phyloP scores from a whole-genome alignment of 2,329 filamentous ascomycete species.

The Dothiorella sarmentorum region DNA sequence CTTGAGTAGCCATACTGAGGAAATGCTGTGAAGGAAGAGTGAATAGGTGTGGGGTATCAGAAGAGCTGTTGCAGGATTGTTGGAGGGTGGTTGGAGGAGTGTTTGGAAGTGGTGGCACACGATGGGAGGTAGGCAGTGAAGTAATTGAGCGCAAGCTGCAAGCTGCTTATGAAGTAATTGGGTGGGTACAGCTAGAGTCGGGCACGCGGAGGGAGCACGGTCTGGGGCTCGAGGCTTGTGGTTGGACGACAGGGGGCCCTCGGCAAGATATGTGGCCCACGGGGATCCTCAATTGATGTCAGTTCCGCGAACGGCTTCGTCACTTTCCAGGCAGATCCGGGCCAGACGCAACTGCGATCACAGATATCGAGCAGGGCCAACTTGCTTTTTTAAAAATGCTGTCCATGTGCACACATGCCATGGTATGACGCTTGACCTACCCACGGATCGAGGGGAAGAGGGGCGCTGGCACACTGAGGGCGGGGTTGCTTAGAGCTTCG shows the following conservation, averaged over 20 bases:
- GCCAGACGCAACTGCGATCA: neutral
- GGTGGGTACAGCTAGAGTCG: conserved; percentile 19
- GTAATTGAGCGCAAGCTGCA: conserved; percentile 1
- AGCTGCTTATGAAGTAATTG: conserved; percentile 17
- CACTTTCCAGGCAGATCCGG: conserved; percentile 5
- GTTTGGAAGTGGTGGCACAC: neutral
- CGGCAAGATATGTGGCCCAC: conserved; percentile 17
- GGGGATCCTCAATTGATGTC: conserved; percentile 19
- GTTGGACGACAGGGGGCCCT: conserved; percentile 12
- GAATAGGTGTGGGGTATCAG: conserved; percentile 2
- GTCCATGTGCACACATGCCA: neutral
- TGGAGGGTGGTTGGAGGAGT: conserved; percentile 1
- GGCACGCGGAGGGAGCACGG: conserved; percentile 17
- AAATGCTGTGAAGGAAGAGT: neutral
- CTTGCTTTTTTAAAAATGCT: neutral
- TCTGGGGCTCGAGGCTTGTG: conserved; percentile 14
- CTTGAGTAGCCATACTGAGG: conserved; percentile 30
- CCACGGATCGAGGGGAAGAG: conserved; percentile 13
- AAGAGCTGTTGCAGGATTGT: no score
- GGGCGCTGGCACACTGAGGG: conserved; percentile 8
- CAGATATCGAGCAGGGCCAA: neutral
- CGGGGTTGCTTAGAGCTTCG: conserved; percentile 6
- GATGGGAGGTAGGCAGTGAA: conserved; percentile 3
- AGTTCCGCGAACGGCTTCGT: conserved; percentile 11
- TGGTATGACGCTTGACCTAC: conserved; percentile 8